Percentiles rank a stretch among this genome's conserved stretches.
Evolutionary conservation across 2,329 filamentous ascomycete genomes (phyloP).

Genomic region (Fusarium hostae): DNA sequence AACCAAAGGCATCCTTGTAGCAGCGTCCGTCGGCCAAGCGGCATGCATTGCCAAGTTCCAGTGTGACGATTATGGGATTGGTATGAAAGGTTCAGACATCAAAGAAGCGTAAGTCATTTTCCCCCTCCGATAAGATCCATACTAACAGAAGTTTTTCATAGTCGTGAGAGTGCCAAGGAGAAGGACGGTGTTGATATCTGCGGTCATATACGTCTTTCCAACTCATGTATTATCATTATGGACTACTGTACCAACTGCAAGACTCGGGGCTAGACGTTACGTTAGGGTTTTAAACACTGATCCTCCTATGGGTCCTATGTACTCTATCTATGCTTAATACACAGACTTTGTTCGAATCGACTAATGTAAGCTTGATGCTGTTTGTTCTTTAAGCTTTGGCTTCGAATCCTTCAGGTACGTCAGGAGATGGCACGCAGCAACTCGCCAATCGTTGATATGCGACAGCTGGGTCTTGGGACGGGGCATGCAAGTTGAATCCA

Average conservation of each 20-base stretch:
- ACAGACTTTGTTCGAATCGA: too few species aligned
- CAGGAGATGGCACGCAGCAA: background rate
- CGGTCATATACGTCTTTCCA: conserved; percentile 12
- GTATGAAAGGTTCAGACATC: conserved; percentile 6
- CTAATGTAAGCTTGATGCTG: too few species aligned
- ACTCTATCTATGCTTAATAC: background rate
- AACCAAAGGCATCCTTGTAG: background rate
- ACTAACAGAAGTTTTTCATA: background rate
- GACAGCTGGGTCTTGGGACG: background rate
- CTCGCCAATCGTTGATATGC: background rate
- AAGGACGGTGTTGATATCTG: conserved; percentile 3
- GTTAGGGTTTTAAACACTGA: background rate
- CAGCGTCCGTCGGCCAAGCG: background rate
- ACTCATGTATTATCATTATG: conserved; percentile 14
- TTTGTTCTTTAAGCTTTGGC: background rate
- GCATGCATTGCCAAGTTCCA: conserved; percentile 18
- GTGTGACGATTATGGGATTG: conserved; percentile 24
- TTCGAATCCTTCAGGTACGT: background rate
- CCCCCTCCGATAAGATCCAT: too few species aligned
- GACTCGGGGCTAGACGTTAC: background rate
- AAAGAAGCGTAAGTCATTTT: background rate
- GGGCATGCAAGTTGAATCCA: background rate
- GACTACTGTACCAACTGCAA: conserved; percentile 19
- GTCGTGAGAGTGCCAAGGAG: background rate
- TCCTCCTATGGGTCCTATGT: too few species aligned